phyloP scores from a whole-genome alignment of 495 filamentous ascomycete species.

The Aspergillus kassunensis region DNA sequence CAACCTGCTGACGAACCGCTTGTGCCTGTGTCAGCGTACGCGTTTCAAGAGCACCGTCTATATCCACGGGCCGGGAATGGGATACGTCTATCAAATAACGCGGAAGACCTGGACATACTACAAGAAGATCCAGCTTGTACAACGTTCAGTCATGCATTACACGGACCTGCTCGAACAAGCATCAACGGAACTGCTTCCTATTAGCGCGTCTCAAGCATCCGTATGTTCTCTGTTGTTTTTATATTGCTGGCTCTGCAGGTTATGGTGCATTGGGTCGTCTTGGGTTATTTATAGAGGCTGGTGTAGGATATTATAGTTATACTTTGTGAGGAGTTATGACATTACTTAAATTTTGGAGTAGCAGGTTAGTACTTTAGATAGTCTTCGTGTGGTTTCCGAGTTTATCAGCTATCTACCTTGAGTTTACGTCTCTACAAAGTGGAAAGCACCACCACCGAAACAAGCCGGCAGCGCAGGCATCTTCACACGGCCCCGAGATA shows the following conservation, averaged over 20 bases:
- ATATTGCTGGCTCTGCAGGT: background rate
- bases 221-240: background rate
- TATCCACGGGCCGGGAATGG: conserved; percentile 65
- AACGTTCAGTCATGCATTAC: conserved; percentile 43
- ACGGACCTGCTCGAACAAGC: conserved; percentile 19
- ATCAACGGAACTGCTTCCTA: conserved; percentile 1
- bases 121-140: conserved; percentile 37
- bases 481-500: conserved; percentile 22
- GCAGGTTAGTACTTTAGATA: background rate
- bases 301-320: background rate
- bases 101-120: conserved; percentile 40
- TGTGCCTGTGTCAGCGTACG: conserved; percentile 33
- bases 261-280: background rate
- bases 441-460: background rate
- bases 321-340: background rate
- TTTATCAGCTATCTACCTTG: background rate
- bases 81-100: conserved; percentile 29
- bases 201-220: background rate
- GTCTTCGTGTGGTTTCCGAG: background rate
- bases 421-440: conserved; percentile 3
- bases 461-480: background rate
- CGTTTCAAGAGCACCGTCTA: conserved; percentile 48
- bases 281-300: background rate
- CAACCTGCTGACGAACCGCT: conserved; percentile 13
- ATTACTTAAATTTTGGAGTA: background rate